A percentile compares a stretch with the other conserved stretches of the same genome.
Evolutionary conservation across 2,329 filamentous ascomycete species (phyloP).

Genomic region (Furcasterigmium furcatum): DNA sequence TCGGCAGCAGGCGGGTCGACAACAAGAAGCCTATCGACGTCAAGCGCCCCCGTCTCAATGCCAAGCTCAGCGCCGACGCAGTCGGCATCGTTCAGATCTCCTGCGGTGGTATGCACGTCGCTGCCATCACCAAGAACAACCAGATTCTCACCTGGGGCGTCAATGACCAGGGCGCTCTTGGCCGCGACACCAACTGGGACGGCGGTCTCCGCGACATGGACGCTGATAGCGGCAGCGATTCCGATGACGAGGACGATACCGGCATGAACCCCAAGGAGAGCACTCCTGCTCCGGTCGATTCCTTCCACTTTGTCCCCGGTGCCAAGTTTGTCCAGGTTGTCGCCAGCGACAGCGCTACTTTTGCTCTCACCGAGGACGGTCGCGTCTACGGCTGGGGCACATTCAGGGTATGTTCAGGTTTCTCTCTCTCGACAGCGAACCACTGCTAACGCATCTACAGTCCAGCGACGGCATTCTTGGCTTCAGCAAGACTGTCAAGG

Average conservation of each 20-base stretch:
- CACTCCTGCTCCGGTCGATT: constrained; percentile 59
- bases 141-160: constrained; percentile 84
- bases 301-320: constrained; percentile 55
- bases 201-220: constrained; percentile 59
- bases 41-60: constrained; percentile 70
- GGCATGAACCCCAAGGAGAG: constrained; percentile 71
- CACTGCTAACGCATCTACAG: constrained; percentile 14
- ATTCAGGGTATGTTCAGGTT: constrained; percentile 48
- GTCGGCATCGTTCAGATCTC: constrained; percentile 72
- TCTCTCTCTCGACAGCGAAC: too few relatives aligned
- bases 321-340: constrained; percentile 64
- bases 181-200: constrained; percentile 67
- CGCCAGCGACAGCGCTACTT: constrained; percentile 72
- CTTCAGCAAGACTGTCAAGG: constrained; percentile 51
- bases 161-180: constrained; percentile 80
- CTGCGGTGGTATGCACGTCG: constrained; percentile 78
- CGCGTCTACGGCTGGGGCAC: constrained; percentile 82
- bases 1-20: constrained; percentile 63
- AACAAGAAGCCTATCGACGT: constrained; percentile 65
- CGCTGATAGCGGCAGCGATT: constrained; percentile 29
- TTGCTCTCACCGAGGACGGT: constrained; percentile 72
- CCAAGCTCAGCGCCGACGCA: constrained; percentile 49
- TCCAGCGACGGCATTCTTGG: constrained; percentile 62
- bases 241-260: constrained; percentile 52
- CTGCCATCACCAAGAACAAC: constrained; percentile 75